A percentile compares a stretch with the other conserved stretches of the same genome.
Evolutionary conservation across 2,329 filamentous ascomycete species (phyloP).

Genomic region (Monosporascus cannonballus): DNA sequence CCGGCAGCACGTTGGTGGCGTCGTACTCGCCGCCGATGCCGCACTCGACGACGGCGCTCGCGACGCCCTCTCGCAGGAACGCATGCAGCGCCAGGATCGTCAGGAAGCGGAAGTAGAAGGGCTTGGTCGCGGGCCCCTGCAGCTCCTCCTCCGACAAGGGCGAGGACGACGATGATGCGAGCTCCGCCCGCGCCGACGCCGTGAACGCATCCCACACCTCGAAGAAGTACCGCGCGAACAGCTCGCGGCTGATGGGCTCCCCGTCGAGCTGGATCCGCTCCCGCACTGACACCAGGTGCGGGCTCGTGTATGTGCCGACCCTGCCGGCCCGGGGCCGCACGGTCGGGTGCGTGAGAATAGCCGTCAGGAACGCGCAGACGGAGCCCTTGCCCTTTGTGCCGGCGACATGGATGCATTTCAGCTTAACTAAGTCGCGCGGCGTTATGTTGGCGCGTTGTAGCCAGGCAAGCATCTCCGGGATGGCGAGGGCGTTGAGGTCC

Average conservation of each 20-base stretch:
- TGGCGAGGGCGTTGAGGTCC: slow-evolving; percentile 63
- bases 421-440: slow-evolving; percentile 34
- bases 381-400: slow-evolving; percentile 95
- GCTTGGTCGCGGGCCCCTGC: slow-evolving; percentile 60
- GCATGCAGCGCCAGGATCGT: slow-evolving; percentile 83
- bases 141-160: slow-evolving; percentile 34
- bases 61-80: slow-evolving; percentile 70
- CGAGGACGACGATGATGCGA: background rate
- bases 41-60: slow-evolving; percentile 80
- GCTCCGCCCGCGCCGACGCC: slow-evolving; percentile 26
- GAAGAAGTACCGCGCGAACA: slow-evolving; percentile 75
- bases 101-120: slow-evolving; percentile 87
- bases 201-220: slow-evolving; percentile 68
- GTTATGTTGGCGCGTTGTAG: slow-evolving; percentile 69
- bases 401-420: slow-evolving; percentile 69
- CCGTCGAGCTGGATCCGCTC: slow-evolving; percentile 82
- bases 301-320: slow-evolving; percentile 78
- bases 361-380: slow-evolving; percentile 76
- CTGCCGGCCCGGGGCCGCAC: slow-evolving; percentile 24
- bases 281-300: slow-evolving; percentile 75
- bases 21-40: slow-evolving; percentile 94
- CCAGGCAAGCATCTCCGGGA: slow-evolving; percentile 80
- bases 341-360: slow-evolving; percentile 55
- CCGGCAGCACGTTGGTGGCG: slow-evolving; percentile 74
- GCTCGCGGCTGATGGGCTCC: slow-evolving; percentile 56